A percentile compares a stretch with the other conserved stretches of the same genome.
Evolutionary conservation across 768 basidiomycete genomes (phyloP).

Genomic region (Kwoniella heveanensis): DNA sequence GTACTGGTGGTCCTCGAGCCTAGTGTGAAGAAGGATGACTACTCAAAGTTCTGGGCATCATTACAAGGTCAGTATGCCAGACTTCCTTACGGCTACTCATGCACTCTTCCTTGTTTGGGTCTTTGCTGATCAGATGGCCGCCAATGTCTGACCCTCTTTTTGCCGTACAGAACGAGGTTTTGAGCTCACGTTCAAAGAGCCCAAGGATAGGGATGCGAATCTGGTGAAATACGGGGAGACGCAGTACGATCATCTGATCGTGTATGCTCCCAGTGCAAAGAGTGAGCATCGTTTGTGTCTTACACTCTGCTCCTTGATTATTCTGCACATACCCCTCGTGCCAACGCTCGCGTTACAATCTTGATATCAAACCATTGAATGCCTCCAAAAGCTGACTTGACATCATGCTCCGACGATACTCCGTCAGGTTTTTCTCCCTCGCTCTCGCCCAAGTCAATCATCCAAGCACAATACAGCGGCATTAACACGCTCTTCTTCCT

Average conservation of each 20-base stretch:
- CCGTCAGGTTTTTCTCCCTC: conserved; percentile 77
- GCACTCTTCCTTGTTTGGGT: no score
- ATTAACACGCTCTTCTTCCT: conserved; percentile 84
- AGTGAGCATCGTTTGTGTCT: conserved; percentile 66
- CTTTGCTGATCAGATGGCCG: no score
- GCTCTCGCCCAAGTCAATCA: conserved; percentile 67
- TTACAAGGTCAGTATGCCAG: conserved; percentile 65
- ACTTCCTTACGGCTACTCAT: neutral
- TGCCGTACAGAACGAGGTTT: conserved; percentile 70
- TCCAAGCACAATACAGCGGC: conserved; percentile 56
- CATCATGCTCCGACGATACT: no score
- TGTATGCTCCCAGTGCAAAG: conserved; percentile 84
- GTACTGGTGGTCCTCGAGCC: conserved; percentile 85
- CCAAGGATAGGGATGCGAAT: conserved; percentile 70
- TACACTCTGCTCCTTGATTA: no score
- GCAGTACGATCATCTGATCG: conserved; percentile 78
- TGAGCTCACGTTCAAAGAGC: conserved; percentile 79
- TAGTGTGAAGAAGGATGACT: conserved; percentile 66
- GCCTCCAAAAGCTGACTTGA: neutral
- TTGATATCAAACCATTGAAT: no score
- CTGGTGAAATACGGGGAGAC: conserved; percentile 72
- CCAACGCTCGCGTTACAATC: no score
- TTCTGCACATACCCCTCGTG: no score
- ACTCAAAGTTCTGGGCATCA: conserved; percentile 77
- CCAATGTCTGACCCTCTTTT: no score